Percentiles rank a stretch among this genome's conserved stretches.
These are phyloP conservation scores for Ocimum tenuiflorum DNA, from an alignment of 257 asterid genomes.

Conservation along the genomic window DNA sequence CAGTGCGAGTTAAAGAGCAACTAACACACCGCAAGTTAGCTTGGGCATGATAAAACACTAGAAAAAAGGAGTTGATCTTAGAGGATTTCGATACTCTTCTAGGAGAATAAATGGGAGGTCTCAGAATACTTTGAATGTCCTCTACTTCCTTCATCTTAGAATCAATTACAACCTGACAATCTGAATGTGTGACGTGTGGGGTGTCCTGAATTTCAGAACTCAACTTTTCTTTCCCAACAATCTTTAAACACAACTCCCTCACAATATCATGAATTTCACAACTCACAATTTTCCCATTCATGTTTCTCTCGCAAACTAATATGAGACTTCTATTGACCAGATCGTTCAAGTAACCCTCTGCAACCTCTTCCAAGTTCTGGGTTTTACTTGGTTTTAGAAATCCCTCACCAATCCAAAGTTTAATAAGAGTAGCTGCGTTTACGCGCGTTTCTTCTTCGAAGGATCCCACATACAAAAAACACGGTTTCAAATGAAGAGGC, in stretches of 20 bases:
- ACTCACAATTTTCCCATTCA: too few species aligned
- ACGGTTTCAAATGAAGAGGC: neutral
- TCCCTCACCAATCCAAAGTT: neutral
- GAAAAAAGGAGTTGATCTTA: neutral
- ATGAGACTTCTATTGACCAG: neutral
- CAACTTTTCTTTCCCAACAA: neutral
- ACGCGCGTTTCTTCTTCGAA: neutral
- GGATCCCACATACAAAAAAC: neutral
- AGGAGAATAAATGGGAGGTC: too few species aligned
- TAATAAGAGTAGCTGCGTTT: fast-evolving
- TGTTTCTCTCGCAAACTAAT: neutral
- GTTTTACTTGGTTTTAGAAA: neutral
- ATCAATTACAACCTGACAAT: neutral
- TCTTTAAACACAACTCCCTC: neutral
- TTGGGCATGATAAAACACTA: too few species aligned
- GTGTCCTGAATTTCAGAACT: too few species aligned
- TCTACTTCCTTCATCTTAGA: too few species aligned
- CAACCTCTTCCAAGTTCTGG: neutral
- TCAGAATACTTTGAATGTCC: too few species aligned
- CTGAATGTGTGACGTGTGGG: too few species aligned
- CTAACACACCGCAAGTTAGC: too few species aligned
- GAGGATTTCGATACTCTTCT: too few species aligned
- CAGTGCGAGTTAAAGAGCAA: too few species aligned
- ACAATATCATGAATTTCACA: neutral
- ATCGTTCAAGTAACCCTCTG: neutral